Evolutionary conservation across 1,284 basidiomycete species (phyloP).

Genomic region (Cryptococcus sp.): DNA sequence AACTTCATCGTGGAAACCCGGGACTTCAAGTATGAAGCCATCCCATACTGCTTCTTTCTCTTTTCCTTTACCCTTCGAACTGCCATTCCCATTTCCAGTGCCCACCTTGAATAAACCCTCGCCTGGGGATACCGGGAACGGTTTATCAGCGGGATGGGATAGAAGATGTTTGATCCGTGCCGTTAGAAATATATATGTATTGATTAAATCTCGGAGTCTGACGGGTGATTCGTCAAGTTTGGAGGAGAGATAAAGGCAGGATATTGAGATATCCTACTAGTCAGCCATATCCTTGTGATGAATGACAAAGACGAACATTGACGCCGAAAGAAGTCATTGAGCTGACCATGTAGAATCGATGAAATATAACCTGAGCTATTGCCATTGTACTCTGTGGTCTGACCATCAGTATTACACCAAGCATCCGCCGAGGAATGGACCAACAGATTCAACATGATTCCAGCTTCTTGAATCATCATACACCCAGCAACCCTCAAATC

Average conservation of each 20-base stretch:
- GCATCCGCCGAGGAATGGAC: slow-evolving; percentile 32
- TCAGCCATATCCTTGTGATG: background rate
- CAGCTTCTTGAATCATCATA: slow-evolving; percentile 91
- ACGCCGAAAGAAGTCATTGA: slow-evolving; percentile 91
- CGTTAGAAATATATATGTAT: slow-evolving; percentile 78
- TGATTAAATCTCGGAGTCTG: slow-evolving; percentile 88
- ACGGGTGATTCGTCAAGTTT: slow-evolving; percentile 93
- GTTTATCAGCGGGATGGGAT: slow-evolving; percentile 20
- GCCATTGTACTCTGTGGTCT: slow-evolving; percentile 97
- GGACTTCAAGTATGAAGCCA: slow-evolving; percentile 36
- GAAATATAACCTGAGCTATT: slow-evolving; percentile 92
- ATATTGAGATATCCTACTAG: slow-evolving; percentile 86
- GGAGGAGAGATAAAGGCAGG: slow-evolving; percentile 86
- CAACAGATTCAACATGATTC: slow-evolving; percentile 80
- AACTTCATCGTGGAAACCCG: slow-evolving; percentile 39
- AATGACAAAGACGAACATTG: slow-evolving; percentile 57
- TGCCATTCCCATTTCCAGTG: background rate
- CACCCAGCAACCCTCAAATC: slow-evolving; percentile 83
- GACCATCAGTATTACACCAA: slow-evolving; percentile 1
- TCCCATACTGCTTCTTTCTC: slow-evolving; percentile 23
- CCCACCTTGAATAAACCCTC: background rate
- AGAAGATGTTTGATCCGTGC: slow-evolving; percentile 40
- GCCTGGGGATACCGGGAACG: slow-evolving; percentile 6
- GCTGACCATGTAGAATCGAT: slow-evolving; percentile 93
- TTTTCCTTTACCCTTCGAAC: slow-evolving; percentile 1